Conservation (phyloP, 441 rosid genomes). For the Raphanus hybrid region DNA sequence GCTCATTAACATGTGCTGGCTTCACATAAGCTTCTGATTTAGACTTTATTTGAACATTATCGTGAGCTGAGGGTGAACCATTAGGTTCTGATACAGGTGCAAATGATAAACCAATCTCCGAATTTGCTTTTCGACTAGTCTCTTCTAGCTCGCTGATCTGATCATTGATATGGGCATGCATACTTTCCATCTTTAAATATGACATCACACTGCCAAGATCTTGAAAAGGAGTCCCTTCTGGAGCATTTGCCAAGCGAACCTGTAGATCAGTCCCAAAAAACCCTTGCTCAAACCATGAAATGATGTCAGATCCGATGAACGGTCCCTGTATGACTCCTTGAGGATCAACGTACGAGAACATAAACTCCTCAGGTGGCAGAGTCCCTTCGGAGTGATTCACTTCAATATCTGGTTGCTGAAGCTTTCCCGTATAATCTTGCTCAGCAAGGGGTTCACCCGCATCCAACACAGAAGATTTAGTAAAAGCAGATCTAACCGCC, state of each 20-base stretch:
- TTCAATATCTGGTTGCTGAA: conserved; percentile 36
- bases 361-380: conserved; percentile 53
- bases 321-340: conserved; percentile 72
- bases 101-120: conserved; percentile 45
- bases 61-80: conserved; percentile 43
- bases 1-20: conserved; percentile 49
- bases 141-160: conserved; percentile 46
- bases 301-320: conserved; percentile 59
- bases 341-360: conserved; percentile 66
- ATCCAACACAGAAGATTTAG: conserved; percentile 22
- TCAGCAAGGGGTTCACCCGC: conserved; percentile 38
- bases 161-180: conserved; percentile 29
- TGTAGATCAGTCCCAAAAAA: conserved; percentile 66
- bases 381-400: conserved; percentile 32
- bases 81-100: conserved; percentile 43
- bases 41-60: conserved; percentile 44
- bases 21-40: conserved; percentile 53
- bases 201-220: conserved; percentile 66
- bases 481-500: conserved; percentile 12
- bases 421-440: conserved; percentile 33
- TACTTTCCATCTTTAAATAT: conserved; percentile 47
- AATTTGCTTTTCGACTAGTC: conserved; percentile 46
- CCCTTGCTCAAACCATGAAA: conserved; percentile 70
- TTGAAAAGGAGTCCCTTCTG: conserved; percentile 62
- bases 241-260: conserved; percentile 66